These are phyloP conservation scores for Picea abies DNA, from an alignment of 83 land plant genomes.

Conservation along the genomic window DNA sequence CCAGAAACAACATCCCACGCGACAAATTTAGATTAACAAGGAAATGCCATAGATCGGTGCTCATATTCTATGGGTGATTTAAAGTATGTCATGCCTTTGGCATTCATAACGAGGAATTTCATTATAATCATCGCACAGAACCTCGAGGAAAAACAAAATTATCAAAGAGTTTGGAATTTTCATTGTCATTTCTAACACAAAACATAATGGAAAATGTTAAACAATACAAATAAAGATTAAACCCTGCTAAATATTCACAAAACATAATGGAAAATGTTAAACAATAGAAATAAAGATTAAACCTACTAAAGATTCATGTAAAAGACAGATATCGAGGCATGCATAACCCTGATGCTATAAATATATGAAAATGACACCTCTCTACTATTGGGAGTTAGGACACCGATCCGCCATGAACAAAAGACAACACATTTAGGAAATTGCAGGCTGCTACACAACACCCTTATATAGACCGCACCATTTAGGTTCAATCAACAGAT, in stretches of 20 bases:
- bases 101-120: neutral
- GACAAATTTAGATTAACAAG: too few species aligned
- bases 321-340: neutral
- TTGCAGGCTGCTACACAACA: too few species aligned
- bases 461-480: too few species aligned
- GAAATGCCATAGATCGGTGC: too few species aligned
- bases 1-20: too few species aligned
- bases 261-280: neutral
- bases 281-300: neutral
- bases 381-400: neutral
- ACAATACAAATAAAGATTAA: neutral
- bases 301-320: neutral
- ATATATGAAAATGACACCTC: neutral
- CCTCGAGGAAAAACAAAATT: too few species aligned
- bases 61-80: conserved; percentile 3
- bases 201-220: neutral
- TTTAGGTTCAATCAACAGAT: too few species aligned
- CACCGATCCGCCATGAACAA: too few species aligned
- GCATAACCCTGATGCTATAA: neutral
- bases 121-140: neutral
- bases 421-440: too few species aligned
- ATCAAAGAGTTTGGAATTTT: too few species aligned
- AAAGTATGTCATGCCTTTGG: neutral
- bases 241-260: too few species aligned
- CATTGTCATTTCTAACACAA: neutral